phyloP scores from a whole-genome alignment of 73 alveolate genomes.

The Uronychia setigera region DNA sequence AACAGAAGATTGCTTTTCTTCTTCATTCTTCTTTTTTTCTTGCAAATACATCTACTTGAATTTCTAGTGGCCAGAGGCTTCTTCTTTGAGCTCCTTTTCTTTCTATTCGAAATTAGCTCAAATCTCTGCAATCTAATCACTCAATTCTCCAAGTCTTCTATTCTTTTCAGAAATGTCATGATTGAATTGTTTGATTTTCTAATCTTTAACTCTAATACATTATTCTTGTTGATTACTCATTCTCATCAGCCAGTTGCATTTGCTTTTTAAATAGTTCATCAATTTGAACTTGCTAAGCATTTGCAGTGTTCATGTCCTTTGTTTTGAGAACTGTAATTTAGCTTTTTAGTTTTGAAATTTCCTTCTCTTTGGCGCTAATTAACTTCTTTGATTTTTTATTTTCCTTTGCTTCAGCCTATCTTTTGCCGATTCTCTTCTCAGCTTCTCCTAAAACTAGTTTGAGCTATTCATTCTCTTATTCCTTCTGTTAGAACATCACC shows the following conservation, averaged over 20 bases:
- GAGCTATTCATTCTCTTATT: conserved; percentile 22
- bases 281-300: background rate
- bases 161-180: background rate
- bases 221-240: background rate
- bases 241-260: background rate
- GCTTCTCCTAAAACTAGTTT: background rate
- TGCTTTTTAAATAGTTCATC: background rate
- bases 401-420: background rate
- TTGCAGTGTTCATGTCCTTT: background rate
- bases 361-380: conserved; percentile 9
- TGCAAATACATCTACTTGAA: background rate
- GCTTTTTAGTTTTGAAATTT: conserved; percentile 20
- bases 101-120: background rate
- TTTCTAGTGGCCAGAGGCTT: background rate
- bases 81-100: background rate
- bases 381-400: conserved; percentile 6
- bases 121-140: background rate
- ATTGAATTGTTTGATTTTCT: no score
- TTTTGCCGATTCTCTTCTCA: background rate
- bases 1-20: background rate
- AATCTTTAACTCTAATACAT: background rate
- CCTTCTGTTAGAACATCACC: conserved; percentile 30
- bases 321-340: background rate
- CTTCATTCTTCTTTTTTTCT: background rate
- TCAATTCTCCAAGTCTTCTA: background rate